Evolutionary conservation across 2,329 filamentous ascomycete genomes (phyloP).

Genomic region (Epichloe aotearoae): DNA sequence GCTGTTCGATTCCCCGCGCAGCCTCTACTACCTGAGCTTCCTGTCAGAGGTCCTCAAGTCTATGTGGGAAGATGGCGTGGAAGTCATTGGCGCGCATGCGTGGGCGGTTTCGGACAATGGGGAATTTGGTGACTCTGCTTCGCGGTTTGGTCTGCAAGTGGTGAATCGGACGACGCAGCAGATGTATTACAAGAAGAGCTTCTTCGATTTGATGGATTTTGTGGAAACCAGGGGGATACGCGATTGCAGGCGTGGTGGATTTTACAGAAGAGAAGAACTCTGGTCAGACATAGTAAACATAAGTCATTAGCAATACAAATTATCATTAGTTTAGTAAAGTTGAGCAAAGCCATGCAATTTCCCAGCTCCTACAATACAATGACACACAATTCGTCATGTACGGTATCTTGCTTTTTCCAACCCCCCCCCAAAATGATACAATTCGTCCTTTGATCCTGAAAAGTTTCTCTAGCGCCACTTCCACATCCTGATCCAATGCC

Average conservation of each 20-base stretch:
- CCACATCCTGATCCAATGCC: too few species aligned
- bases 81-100: constrained; percentile 39
- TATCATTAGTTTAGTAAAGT: too few species aligned
- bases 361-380: too few species aligned
- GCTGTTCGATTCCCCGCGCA: constrained; percentile 38
- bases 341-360: too few species aligned
- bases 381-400: too few species aligned
- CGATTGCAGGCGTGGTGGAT: not conserved
- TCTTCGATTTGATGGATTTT: constrained; percentile 44
- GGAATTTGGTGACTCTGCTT: constrained; percentile 34
- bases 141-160: constrained; percentile 42
- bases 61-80: constrained; percentile 41
- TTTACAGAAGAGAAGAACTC: not conserved
- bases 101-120: constrained; percentile 42
- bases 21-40: constrained; percentile 40
- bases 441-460: too few species aligned
- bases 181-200: constrained; percentile 36
- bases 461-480: too few species aligned
- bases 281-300: too few species aligned
- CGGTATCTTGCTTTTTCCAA: too few species aligned
- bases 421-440: too few species aligned
- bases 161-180: constrained; percentile 40
- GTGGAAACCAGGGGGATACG: constrained; percentile 17
- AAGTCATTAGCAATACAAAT: too few species aligned
- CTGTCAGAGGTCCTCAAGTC: constrained; percentile 40